Conservation (phyloP, 768 basidiomycete species). For the Tricholoma bakamatsutake region DNA sequence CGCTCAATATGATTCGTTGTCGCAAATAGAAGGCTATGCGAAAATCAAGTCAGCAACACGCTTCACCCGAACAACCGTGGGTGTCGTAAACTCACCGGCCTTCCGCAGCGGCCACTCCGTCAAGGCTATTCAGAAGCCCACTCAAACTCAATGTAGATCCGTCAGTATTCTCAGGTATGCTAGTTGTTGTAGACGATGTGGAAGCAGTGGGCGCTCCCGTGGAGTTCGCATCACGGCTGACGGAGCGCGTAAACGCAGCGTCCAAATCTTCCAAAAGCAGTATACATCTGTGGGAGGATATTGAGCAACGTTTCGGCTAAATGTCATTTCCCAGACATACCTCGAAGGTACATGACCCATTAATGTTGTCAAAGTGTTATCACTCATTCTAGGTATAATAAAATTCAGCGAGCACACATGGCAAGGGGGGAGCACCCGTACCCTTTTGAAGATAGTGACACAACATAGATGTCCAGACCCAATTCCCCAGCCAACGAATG, state of each 20-base stretch:
- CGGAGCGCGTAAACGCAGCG: conserved; percentile 84
- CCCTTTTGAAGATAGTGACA: conserved; percentile 86
- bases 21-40: conserved; percentile 70
- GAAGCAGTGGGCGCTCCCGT: conserved; percentile 64
- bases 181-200: conserved; percentile 36
- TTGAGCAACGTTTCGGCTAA: conserved; percentile 6
- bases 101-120: conserved; percentile 81
- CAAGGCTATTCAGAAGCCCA: conserved; percentile 80
- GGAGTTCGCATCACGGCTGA: conserved; percentile 74
- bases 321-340: conserved; percentile 29
- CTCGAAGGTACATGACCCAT: conserved; percentile 87
- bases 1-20: conserved; percentile 94
- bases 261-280: conserved; percentile 92
- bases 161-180: conserved; percentile 46
- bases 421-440: conserved; percentile 24
- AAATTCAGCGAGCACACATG: conserved; percentile 12
- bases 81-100: conserved; percentile 56
- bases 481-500: conserved; percentile 83
- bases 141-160: conserved; percentile 83
- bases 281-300: conserved; percentile 59
- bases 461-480: conserved; percentile 86
- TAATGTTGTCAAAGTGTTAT: conserved; percentile 79
- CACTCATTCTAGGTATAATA: conserved; percentile 64
- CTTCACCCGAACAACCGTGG: background rate
- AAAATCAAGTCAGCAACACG: conserved; percentile 9